Conservation (phyloP, 257 asterid species). For the Fraxinus quadrangulata region DNA sequence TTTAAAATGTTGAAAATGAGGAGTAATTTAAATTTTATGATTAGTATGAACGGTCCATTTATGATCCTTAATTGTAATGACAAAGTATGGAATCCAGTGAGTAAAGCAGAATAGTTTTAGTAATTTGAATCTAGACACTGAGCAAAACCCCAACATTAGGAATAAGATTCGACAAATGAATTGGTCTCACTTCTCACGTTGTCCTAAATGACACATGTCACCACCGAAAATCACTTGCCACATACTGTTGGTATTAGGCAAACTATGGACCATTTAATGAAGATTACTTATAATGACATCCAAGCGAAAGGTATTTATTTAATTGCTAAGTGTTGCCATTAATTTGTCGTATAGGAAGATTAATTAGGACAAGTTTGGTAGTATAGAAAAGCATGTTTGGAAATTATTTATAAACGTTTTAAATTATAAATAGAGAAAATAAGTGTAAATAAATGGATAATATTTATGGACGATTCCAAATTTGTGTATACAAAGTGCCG, state of each 20-base stretch:
- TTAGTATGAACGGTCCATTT: neutral
- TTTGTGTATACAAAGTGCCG: too few relatives aligned
- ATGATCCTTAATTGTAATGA: constrained; percentile 2
- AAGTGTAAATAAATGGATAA: too few relatives aligned
- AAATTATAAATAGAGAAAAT: too few relatives aligned
- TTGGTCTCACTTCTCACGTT: constrained; percentile 17
- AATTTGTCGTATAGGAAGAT: neutral
- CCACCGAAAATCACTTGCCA: too few relatives aligned
- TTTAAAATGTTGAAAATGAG: too few relatives aligned
- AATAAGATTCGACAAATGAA: constrained; percentile 18
- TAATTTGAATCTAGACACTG: constrained; percentile 15
- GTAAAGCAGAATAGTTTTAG: neutral
- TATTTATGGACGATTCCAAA: too few relatives aligned
- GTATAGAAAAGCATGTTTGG: neutral
- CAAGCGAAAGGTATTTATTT: neutral
- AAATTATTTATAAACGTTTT: too few relatives aligned
- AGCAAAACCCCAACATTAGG: constrained; percentile 22
- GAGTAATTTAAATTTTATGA: neutral
- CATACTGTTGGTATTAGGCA: too few relatives aligned
- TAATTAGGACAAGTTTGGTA: neutral
- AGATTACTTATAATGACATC: neutral
- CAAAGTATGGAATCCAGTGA: constrained; percentile 4
- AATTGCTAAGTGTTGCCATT: neutral
- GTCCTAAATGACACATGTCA: constrained; percentile 23
- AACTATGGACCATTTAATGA: constrained; percentile 9